Conservation (phyloP, 208 protist genomes). For the Borovskyia barvae region DNA sequence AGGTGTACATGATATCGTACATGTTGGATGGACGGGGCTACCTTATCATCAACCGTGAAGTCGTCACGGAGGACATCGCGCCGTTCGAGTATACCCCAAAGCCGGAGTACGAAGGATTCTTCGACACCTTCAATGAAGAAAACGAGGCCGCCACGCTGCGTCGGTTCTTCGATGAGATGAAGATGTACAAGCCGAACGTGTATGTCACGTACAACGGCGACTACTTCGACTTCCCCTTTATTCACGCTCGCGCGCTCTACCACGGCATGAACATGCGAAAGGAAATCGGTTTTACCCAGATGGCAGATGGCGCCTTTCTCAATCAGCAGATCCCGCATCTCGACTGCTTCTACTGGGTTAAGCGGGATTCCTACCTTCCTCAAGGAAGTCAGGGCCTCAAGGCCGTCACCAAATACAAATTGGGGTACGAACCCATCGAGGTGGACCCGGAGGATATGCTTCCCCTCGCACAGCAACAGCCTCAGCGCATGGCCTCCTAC, state of each 20-base stretch:
- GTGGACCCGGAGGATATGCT: slow-evolving; percentile 99
- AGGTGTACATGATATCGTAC: slow-evolving; percentile 99
- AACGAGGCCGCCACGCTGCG: slow-evolving; percentile 93
- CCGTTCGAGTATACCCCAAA: slow-evolving; percentile 99
- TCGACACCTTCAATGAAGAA: slow-evolving; percentile 97
- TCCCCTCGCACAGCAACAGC: slow-evolving; percentile 92
- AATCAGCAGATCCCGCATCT: slow-evolving; percentile 95
- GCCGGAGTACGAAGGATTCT: slow-evolving; percentile 97
- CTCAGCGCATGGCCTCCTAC: slow-evolving; percentile 98
- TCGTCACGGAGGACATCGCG: slow-evolving; percentile 98
- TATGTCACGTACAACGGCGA: slow-evolving; percentile 99
- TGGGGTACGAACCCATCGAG: slow-evolving; percentile 99
- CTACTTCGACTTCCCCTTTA: slow-evolving; percentile 99
- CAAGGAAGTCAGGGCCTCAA: slow-evolving; percentile 97
- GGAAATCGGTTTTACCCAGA: slow-evolving; percentile 87
- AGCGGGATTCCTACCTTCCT: slow-evolving; percentile 99
- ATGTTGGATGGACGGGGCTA: slow-evolving; percentile 99
- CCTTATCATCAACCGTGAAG: slow-evolving; percentile 98
- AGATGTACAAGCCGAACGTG: slow-evolving; percentile 95
- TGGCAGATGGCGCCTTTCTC: slow-evolving; percentile 92
- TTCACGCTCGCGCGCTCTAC: slow-evolving; percentile 92
- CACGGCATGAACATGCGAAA: slow-evolving; percentile 86
- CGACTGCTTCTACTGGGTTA: slow-evolving; percentile 99
- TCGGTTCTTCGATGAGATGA: slow-evolving; percentile 97
- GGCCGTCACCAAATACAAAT: slow-evolving; percentile 98